Percentiles rank a stretch among this genome's conserved stretches.
Evolutionary conservation across 345 rosid species (phyloP).

Genomic region (Eucalyptus sp.): DNA sequence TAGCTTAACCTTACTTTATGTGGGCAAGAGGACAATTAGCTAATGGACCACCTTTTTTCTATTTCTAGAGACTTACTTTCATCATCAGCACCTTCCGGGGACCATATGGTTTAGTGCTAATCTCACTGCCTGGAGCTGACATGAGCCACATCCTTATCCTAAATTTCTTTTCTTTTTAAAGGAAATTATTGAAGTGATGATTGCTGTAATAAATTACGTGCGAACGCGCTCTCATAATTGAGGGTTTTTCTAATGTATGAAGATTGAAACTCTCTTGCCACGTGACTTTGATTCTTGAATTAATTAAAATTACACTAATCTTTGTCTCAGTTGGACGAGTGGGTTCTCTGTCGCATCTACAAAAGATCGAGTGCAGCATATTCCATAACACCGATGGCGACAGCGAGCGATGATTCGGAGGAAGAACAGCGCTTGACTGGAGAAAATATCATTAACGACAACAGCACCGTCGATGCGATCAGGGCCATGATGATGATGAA

Average conservation of each 20-base stretch:
- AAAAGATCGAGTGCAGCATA: constrained; percentile 48
- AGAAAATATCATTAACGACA: constrained; percentile 13
- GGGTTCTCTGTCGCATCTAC: constrained; percentile 96
- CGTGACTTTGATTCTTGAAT: background rate
- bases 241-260: background rate
- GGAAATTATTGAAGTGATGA: background rate
- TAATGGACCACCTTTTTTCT: background rate
- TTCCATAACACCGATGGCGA: constrained; percentile 11
- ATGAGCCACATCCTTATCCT: background rate
- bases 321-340: constrained; percentile 54
- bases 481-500: background rate
- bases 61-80: background rate
- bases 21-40: background rate
- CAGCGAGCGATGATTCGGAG: constrained; percentile 44
- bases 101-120: background rate
- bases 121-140: background rate
- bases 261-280: background rate
- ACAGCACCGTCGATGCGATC: constrained; percentile 11
- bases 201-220: background rate
- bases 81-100: background rate
- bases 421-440: constrained; percentile 28
- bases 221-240: background rate
- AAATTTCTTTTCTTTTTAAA: background rate
- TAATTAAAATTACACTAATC: background rate
- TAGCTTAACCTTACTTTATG: background rate